These are phyloP conservation scores for Juglanconis oblonga DNA, from an alignment of 2,329 filamentous ascomycete species.

Conservation along the genomic window DNA sequence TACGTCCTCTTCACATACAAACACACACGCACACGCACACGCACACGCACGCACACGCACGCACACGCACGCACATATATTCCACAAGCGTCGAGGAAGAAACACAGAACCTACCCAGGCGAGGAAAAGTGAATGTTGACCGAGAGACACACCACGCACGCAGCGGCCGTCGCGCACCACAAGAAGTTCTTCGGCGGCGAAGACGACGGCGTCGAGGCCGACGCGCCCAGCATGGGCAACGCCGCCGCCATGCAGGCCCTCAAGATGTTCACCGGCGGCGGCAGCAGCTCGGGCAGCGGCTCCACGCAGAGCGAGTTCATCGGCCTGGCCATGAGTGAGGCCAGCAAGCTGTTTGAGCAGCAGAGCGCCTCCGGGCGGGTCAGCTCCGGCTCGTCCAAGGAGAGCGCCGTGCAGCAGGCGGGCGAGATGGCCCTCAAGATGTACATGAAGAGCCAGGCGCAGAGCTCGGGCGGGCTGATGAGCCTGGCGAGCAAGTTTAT, in stretches of 20 bases:
- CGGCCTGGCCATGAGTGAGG: conserved; percentile 83
- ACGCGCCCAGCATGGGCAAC: conserved; percentile 57
- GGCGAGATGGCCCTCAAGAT: conserved; percentile 87
- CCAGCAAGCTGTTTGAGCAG: conserved; percentile 69
- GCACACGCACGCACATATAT: not conserved
- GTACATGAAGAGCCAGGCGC: conserved; percentile 72
- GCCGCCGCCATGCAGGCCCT: conserved; percentile 80
- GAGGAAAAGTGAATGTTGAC: not conserved
- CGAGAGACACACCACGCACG: not conserved
- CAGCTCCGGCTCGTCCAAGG: conserved; percentile 65
- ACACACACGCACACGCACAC: no score
- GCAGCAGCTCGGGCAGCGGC: conserved; percentile 33
- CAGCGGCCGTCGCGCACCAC: conserved; percentile 71
- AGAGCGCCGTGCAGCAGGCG: conserved; percentile 74
- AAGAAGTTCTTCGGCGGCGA: conserved; percentile 67
- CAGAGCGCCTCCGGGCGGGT: conserved; percentile 54
- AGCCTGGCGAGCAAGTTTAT: conserved; percentile 48
- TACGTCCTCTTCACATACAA: conserved; percentile 23
- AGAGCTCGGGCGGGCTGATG: conserved; percentile 45
- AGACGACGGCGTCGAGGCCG: conserved; percentile 42
- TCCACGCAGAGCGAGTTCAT: conserved; percentile 72
- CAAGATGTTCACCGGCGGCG: conserved; percentile 69
- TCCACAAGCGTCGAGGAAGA: not conserved
- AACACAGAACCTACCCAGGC: not conserved
- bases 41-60: no score